These are phyloP conservation scores for Elaeis guineensis DNA, from an alignment of 176 grass and related monocot genomes.

Conservation along the genomic window DNA sequence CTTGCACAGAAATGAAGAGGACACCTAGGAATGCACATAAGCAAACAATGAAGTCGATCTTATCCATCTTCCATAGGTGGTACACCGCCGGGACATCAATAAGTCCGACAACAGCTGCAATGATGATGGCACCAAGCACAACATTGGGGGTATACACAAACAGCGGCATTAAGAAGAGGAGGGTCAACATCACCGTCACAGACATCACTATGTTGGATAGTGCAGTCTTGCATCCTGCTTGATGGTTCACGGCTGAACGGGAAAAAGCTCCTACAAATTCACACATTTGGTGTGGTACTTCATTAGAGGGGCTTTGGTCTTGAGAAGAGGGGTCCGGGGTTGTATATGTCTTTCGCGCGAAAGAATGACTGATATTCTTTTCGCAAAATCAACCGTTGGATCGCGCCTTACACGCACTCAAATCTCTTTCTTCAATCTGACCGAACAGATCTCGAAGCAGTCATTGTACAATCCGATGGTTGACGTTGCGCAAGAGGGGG, in stretches of 20 bases:
- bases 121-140: constrained; percentile 85
- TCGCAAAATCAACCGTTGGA: too few relatives aligned
- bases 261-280: constrained; percentile 60
- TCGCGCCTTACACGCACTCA: too few relatives aligned
- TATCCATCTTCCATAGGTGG: constrained; percentile 93
- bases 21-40: constrained; percentile 78
- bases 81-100: constrained; percentile 64
- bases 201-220: constrained; percentile 94
- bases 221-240: constrained; percentile 90
- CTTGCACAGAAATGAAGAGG: constrained; percentile 85
- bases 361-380: too few relatives aligned
- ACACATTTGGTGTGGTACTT: background rate
- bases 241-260: constrained; percentile 91
- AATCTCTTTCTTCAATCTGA: too few relatives aligned
- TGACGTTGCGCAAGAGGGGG: too few relatives aligned
- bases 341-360: too few relatives aligned
- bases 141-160: constrained; percentile 86
- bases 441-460: too few relatives aligned
- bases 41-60: constrained; percentile 89
- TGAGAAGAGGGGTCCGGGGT: too few relatives aligned
- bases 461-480: too few relatives aligned
- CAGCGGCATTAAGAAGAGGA: constrained; percentile 84
- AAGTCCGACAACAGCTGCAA: constrained; percentile 66
- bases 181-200: constrained; percentile 76
- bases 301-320: too few relatives aligned